Conservation (phyloP, 768 basidiomycete genomes). For the Rhodotorula paludigena region DNA sequence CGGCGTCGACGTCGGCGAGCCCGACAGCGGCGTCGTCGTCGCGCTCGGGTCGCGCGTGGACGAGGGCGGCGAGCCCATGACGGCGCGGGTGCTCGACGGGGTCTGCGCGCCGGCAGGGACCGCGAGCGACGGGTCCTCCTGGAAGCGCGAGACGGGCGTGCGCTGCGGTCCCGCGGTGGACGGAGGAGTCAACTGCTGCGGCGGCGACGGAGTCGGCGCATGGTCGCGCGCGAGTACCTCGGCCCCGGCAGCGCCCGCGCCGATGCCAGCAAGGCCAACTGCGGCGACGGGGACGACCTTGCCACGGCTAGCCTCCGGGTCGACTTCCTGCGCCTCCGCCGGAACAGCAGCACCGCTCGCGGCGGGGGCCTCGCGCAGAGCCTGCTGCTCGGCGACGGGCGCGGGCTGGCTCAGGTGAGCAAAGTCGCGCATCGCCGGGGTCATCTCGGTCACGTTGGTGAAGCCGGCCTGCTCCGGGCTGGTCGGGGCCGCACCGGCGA, state of each 20-base stretch:
- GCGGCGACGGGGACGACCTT: not conserved
- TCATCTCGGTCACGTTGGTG: not conserved
- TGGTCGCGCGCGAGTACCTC: not conserved
- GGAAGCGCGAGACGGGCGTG: conserved; percentile 22
- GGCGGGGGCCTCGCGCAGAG: not conserved
- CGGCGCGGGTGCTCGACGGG: conserved; percentile 4
- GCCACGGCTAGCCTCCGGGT: not conserved
- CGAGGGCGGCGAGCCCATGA: conserved; percentile 1
- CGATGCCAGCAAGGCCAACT: not conserved
- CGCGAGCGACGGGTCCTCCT: not conserved
- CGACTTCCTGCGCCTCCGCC: not conserved
- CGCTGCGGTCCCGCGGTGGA: not conserved
- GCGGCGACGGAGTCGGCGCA: not conserved
- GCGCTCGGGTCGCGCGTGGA: not conserved
- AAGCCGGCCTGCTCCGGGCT: conserved; percentile 25
- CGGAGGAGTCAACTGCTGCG: not conserved
- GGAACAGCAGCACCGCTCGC: not conserved
- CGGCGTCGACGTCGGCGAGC: not conserved
- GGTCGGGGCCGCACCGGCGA: not conserved
- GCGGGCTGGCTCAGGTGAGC: conserved; percentile 18
- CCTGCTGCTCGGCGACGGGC: not conserved
- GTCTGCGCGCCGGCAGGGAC: not conserved
- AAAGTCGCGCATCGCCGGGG: conserved; percentile 22
- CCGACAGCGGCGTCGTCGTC: not conserved
- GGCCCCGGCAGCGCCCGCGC: not conserved